Conservation (phyloP, 495 filamentous ascomycete species). For the Aspergillus nidulans region DNA sequence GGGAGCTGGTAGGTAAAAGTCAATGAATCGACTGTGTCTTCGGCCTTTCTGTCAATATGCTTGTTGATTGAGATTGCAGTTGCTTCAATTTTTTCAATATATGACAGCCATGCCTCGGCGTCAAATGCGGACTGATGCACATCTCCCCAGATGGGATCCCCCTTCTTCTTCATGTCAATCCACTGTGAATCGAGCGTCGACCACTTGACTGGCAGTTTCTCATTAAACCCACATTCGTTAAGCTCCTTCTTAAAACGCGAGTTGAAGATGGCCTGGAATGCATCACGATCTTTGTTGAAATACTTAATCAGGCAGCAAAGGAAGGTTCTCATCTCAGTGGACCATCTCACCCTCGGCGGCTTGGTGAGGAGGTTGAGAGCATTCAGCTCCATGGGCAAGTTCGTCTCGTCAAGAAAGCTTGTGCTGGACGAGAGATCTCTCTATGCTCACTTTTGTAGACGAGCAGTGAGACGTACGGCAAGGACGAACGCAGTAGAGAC, state of each 20-base stretch:
- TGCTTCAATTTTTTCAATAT: conserved; percentile 17
- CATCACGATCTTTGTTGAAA: conserved; percentile 11
- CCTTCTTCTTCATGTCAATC: conserved; percentile 13
- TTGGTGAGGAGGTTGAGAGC: neutral
- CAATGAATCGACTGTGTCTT: conserved; percentile 17
- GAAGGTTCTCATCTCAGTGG: neutral
- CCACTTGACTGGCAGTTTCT: neutral
- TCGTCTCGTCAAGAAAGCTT: neutral
- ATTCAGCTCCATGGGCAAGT: neutral
- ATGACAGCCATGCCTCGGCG: conserved; percentile 15
- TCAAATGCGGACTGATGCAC: conserved; percentile 24
- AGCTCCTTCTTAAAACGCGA: conserved; percentile 18
- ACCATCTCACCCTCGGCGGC: neutral
- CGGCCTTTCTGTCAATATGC: conserved; percentile 6
- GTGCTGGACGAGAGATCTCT: neutral
- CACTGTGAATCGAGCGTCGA: conserved; percentile 21
- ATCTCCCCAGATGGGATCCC: conserved; percentile 19
- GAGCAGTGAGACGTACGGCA: too few species aligned
- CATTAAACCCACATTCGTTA: conserved; percentile 15
- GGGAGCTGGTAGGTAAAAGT: neutral
- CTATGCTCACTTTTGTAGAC: too few species aligned
- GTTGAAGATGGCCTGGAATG: conserved; percentile 23
- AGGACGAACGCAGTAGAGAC: too few species aligned
- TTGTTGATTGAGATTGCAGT: conserved; percentile 15
- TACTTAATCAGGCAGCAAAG: conserved; percentile 20